Base-by-base conservation (phyloP, 306 rosid species). In the Glycine soja region DNA sequence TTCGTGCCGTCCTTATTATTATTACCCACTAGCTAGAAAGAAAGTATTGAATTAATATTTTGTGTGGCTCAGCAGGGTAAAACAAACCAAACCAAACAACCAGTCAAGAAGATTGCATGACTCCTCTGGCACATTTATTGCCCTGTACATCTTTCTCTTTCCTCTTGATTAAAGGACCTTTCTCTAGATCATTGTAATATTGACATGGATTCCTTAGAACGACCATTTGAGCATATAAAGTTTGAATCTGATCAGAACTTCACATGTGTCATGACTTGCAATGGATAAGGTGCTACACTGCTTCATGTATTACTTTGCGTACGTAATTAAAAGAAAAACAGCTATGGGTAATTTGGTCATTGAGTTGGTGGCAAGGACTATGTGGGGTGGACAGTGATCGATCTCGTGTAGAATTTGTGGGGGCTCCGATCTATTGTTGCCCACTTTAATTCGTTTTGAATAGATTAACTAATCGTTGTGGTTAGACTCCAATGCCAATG, bases 111-210 rank as follows among this genome's bases (percentile, higher is more conserved):
- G 30, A 24, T 5, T 36, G n/a, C n/a, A 52, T 16, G 47, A 67
- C 68, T 2, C 57, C 6, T 24, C 62, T 77, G 64, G 54, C 57
- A 43, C 68, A 67, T 67, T 78, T 67, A 67, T 40, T 67, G 82
- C 8, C 1, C 13, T 48, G 42, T 42, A 6, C 15, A 2, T 4
- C 65, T 53, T 67, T 78, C 82, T 42, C 54, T 66, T 66, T 78
- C n/a, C 1, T 36, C 5, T 4, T 48, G 12, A 47, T 24, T 24
- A 24, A 24, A 24, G 30, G 30, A 24, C 30, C 30, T 24, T 24
- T 24, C 30, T 24, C 2, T 24, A 24, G 30, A 24, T 24, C 30
- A 24, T 24, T 24, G 30, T 24, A 24, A 0, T 24, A 24, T 24
- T 24, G 30, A 24, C 30, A 24, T 24, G 30, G 75, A 77, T 77